phyloP scores from a whole-genome alignment of 225 moss, liverwort and hornwort species.

The Takakia lepidozioides region DNA sequence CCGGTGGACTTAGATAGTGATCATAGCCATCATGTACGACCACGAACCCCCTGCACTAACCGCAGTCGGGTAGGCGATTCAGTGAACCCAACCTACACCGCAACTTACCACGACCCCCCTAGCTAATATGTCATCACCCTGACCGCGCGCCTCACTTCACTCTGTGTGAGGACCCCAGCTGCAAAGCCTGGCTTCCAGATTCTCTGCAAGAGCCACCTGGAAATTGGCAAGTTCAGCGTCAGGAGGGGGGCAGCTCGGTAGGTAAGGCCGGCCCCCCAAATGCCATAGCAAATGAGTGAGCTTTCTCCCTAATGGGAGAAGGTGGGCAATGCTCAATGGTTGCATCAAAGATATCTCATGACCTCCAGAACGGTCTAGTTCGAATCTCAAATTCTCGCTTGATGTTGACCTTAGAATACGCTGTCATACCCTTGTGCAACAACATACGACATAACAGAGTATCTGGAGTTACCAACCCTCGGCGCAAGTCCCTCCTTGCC shows the following conservation, averaged over 20 bases:
- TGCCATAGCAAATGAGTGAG: neutral
- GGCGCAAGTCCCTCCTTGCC: neutral
- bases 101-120: no score
- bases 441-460: neutral
- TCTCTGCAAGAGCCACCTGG: neutral
- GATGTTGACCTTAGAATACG: neutral
- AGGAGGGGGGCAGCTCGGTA: neutral
- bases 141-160: no score
- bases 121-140: no score
- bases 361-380: neutral
- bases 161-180: neutral
- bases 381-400: neutral
- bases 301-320: neutral
- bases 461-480: neutral
- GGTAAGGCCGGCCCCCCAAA: neutral
- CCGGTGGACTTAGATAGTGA: no score
- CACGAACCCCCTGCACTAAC: no score
- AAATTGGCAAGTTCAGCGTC: neutral
- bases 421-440: neutral
- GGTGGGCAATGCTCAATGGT: neutral
- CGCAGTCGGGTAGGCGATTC: no score
- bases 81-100: no score
- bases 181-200: neutral
- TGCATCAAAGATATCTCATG: neutral
- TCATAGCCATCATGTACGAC: no score